Conservation (phyloP, 306 rosid genomes). For the Fagus sylvatica region DNA sequence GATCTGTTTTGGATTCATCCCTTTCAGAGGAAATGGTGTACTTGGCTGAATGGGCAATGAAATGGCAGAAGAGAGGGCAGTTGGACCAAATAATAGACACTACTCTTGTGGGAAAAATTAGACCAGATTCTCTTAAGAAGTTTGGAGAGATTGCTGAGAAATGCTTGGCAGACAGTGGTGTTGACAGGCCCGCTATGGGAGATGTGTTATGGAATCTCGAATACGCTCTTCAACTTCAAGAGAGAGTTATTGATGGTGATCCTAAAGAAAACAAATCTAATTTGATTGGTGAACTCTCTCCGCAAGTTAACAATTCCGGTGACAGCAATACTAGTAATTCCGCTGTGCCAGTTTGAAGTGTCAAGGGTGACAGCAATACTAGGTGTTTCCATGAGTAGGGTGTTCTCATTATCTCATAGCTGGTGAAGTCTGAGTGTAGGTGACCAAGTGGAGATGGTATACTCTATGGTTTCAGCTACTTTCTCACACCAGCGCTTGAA, state of each 20-base stretch:
- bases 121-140: conserved; percentile 76
- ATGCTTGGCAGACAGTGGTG: conserved; percentile 83
- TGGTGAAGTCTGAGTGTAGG: conserved; percentile 85
- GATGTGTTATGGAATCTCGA: conserved; percentile 89
- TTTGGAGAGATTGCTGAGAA: conserved; percentile 89
- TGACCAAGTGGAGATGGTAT: conserved; percentile 30
- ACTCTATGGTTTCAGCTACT: conserved; percentile 14
- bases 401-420: conserved; percentile 86
- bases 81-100: conserved; percentile 73
- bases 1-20: conserved; percentile 85
- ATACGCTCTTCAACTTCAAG: conserved; percentile 83
- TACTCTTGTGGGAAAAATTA: conserved; percentile 60
- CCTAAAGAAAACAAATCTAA: conserved; percentile 83
- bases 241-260: conserved; percentile 61
- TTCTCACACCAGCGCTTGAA: not conserved
- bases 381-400: conserved; percentile 88
- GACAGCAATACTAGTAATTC: conserved; percentile 42
- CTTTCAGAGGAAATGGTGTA: conserved; percentile 84
- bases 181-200: conserved; percentile 88
- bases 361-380: conserved; percentile 64
- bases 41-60: conserved; percentile 94
- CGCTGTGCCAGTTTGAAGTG: conserved; percentile 37
- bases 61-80: conserved; percentile 84
- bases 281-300: conserved; percentile 82
- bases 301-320: conserved; percentile 65